Evolutionary conservation across 441 rosid genomes (phyloP).

Genomic region (Adansonia grandidieri): DNA sequence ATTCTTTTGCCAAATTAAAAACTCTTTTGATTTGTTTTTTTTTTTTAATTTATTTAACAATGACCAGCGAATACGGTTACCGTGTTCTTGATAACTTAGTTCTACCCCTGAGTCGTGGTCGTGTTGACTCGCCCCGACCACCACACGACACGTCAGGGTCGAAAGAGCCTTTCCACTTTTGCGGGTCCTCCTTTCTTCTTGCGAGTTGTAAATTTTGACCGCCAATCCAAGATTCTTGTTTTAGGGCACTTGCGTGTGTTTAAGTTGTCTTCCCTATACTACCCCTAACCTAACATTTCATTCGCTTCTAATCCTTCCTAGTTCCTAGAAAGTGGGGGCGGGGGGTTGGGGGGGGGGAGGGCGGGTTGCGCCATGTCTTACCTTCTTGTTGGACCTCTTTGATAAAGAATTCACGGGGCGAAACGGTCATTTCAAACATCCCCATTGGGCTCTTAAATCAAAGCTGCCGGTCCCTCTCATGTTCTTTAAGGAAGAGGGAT

Average conservation of each 20-base stretch:
- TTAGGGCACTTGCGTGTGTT: not conserved
- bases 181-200: not conserved
- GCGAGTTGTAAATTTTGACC: not conserved
- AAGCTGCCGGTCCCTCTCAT: not conserved
- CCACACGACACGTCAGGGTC: not conserved
- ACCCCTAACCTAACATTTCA: not conserved
- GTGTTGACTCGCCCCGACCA: not conserved
- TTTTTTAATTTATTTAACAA: not conserved
- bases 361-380: too few relatives aligned
- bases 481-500: not conserved
- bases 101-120: slow-evolving; percentile 4
- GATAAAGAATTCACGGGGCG: not conserved
- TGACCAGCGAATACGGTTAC: not conserved
- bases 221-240: not conserved
- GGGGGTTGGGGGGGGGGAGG: too few relatives aligned
- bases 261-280: not conserved
- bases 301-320: not conserved
- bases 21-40: too few relatives aligned
- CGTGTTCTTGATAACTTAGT: not conserved
- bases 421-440: not conserved
- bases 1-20: not conserved
- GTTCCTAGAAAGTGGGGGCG: not conserved
- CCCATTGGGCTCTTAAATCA: not conserved
- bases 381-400: too few relatives aligned
- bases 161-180: not conserved